Conservation (phyloP, 2,329 filamentous ascomycete genomes). For the Penicillium sp. region DNA sequence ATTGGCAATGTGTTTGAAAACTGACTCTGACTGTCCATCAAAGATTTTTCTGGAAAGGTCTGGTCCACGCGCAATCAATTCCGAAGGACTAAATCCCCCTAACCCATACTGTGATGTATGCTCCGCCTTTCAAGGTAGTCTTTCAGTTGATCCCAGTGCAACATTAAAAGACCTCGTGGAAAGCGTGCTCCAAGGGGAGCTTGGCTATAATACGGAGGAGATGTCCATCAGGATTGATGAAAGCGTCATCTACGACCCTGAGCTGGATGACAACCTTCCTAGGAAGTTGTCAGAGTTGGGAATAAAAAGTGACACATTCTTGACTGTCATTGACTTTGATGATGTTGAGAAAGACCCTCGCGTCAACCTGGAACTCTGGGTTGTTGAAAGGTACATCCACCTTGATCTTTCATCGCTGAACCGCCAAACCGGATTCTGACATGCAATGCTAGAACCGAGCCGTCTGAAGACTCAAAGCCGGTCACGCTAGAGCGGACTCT, state of each 20-base stretch:
- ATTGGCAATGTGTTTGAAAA: background rate
- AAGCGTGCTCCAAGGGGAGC: conserved; percentile 66
- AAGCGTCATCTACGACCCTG: conserved; percentile 83
- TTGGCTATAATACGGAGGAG: conserved; percentile 81
- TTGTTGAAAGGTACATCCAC: conserved; percentile 43
- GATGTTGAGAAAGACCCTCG: conserved; percentile 65
- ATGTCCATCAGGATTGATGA: conserved; percentile 74
- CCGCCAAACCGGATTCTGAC: conserved; percentile 12
- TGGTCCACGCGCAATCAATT: conserved; percentile 60
- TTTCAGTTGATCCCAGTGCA: conserved; percentile 70
- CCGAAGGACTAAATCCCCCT: conserved; percentile 61
- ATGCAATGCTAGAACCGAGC: conserved; percentile 24
- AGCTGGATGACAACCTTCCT: conserved; percentile 80
- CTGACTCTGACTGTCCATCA: background rate
- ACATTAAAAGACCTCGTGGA: conserved; percentile 81
- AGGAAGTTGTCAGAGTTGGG: conserved; percentile 80
- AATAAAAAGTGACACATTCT: conserved; percentile 70
- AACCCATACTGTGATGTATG: conserved; percentile 85
- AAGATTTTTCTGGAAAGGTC: conserved; percentile 76
- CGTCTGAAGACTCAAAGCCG: conserved; percentile 42
- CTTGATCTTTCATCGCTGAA: background rate
- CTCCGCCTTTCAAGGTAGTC: conserved; percentile 67
- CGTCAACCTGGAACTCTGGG: conserved; percentile 72
- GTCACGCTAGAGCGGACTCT: conserved; percentile 44
- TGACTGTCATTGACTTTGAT: conserved; percentile 82